A percentile compares a stretch with the other conserved stretches of the same genome.
These are phyloP conservation scores for Beta macrorhiza DNA, from an alignment of 179 eudicot species.

Conservation along the genomic window DNA sequence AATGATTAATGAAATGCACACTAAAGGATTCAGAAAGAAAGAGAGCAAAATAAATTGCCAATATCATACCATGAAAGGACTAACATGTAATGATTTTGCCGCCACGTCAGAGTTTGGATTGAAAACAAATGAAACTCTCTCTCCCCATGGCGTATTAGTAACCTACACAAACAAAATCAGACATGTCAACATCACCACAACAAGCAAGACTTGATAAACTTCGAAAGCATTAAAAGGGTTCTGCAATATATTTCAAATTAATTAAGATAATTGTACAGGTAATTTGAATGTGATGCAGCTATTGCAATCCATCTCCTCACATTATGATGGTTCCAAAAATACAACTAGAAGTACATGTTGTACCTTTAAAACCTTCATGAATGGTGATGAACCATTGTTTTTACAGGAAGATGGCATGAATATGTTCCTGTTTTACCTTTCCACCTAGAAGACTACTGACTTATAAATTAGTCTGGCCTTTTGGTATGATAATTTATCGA, in stretches of 20 bases:
- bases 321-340: too few species aligned
- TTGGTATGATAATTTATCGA: too few species aligned
- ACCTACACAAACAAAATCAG: slow-evolving; percentile 44
- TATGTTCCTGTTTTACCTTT: too few species aligned
- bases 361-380: too few species aligned
- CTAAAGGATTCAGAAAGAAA: neutral
- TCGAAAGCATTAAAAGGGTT: neutral
- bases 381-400: too few species aligned
- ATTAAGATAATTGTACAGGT: neutral
- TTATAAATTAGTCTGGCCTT: too few species aligned
- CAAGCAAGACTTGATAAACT: neutral
- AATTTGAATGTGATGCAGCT: neutral
- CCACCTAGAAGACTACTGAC: too few species aligned
- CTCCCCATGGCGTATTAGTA: slow-evolving; percentile 98
- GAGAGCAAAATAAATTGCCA: neutral
- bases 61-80: slow-evolving; percentile 85
- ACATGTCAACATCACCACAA: neutral
- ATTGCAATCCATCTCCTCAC: neutral
- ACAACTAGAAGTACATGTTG: too few species aligned
- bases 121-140: slow-evolving; percentile 73
- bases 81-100: slow-evolving; percentile 85
- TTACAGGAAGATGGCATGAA: too few species aligned
- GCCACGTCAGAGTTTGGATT: slow-evolving; percentile 65
- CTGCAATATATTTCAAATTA: neutral
- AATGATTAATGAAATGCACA: neutral